A percentile compares a stretch with the other conserved stretches of the same genome.
Conservation (phyloP, 2,329 filamentous ascomycete species). For the Trichoderma sp. region DNA sequence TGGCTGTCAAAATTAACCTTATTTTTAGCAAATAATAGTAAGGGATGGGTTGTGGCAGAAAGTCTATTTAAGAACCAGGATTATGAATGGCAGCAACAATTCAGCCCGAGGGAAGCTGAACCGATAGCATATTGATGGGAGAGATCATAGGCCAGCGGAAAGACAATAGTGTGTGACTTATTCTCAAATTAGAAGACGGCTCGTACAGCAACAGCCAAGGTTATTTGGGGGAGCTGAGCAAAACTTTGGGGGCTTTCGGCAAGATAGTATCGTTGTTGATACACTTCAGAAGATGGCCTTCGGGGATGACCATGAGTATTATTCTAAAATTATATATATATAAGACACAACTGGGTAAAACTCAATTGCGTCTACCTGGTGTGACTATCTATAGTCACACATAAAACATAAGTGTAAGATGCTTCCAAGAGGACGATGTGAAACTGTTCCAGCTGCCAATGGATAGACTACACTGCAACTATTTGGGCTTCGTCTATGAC, state of each 20-base stretch:
- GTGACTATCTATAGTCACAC: neutral
- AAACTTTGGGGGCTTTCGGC: neutral
- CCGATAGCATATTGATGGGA: neutral
- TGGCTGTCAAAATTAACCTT: neutral
- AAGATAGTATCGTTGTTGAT: neutral
- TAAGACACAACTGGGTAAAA: neutral
- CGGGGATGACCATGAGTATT: neutral
- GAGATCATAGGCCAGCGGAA: neutral
- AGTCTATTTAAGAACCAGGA: neutral
- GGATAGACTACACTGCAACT: neutral
- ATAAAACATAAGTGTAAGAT: neutral
- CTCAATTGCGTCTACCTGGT: neutral
- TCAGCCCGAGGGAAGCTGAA: neutral
- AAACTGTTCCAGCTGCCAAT: neutral
- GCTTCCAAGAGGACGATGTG: neutral
- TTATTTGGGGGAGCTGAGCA: neutral
- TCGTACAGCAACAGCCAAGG: neutral
- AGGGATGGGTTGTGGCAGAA: neutral
- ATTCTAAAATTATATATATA: neutral
- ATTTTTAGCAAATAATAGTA: neutral
- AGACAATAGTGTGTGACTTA: neutral
- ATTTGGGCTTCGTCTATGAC: neutral
- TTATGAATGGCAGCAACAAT: neutral
- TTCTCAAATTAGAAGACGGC: neutral
- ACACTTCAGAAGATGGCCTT: neutral